Percentiles rank a stretch among this genome's conserved stretches.
Evolutionary conservation across 306 rosid genomes (phyloP).

Genomic region (Cucurbita ficifolia): DNA sequence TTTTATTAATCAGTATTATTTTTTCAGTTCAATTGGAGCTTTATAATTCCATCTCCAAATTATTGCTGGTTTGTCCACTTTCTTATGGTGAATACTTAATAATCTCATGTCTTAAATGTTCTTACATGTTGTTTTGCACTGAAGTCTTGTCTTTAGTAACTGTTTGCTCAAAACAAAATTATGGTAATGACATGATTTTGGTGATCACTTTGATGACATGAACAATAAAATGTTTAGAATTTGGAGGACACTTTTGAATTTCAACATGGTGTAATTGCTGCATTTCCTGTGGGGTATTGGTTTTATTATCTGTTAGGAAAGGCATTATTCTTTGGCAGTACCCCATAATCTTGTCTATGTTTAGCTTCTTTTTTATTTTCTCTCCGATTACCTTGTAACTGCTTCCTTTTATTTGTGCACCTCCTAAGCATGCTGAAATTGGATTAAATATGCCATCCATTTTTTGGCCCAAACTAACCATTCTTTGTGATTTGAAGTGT

Average conservation of each 20-base stretch:
- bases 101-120: neutral
- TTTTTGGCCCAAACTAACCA: neutral
- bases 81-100: neutral
- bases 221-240: neutral
- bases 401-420: neutral
- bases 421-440: neutral
- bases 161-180: neutral
- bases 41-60: neutral
- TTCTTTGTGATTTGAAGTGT: constrained; percentile 31
- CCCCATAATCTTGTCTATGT: neutral
- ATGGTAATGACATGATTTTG: neutral
- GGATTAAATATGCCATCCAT: neutral
- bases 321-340: neutral
- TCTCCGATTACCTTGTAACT: neutral
- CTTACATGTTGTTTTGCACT: neutral
- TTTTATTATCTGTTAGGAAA: neutral
- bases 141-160: neutral
- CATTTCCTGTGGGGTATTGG: neutral
- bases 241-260: neutral
- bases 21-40: neutral
- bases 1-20: neutral
- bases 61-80: neutral
- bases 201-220: neutral
- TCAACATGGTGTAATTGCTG: neutral
- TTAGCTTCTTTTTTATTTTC: neutral